Base-by-base conservation (phyloP, 2,329 filamentous ascomycete genomes). In the Pseudogymnoascus sp. region DNA sequence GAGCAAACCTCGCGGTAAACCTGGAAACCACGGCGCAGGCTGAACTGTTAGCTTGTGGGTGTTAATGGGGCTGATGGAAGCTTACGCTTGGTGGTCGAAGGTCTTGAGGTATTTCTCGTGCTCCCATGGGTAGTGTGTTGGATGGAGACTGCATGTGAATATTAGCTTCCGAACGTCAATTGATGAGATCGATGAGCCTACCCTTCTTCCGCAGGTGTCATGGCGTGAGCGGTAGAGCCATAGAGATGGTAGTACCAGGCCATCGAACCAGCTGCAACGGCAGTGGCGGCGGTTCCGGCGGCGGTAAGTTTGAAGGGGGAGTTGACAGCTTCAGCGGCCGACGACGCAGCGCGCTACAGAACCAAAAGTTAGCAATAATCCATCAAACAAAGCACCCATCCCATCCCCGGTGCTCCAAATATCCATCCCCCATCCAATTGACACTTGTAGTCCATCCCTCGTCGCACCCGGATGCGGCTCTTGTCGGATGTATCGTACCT, bases 1-100 rank as follows among this genome's bases (percentile, higher is more conserved):
- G 92, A 87, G 84, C 94, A 99, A 74, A 99, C 94, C 81, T 99
- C 94, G 71, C 89, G 91, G 84, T 99, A 99, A 75, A 99, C 94
- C 81, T 96, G 92, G 87, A 97, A 99, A 80, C 94, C 94, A 82
- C 94, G 92, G 78, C 94, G 94, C 69, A 99, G 92, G 72, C 92
- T 96, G 67, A 66, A 68, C 63, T 71, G 43, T 68, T 63, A 66
- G 64, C 64, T 65, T 49, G 66, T 65, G 61, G 64, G 58, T 29
- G 62, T 60, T 37, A 63, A 45, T 61, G 60, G 64, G 66, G 60
- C 55, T 59, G 38, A 61, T 19, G 12, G 21, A 41, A 68, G 81
- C 91, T 88, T 88, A 96, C 90, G 92, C 88, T 79, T 90, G 88
- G 80, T 97, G 93, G 74, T 99, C 94, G 76, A 93, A 99, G 70